These are phyloP conservation scores for Neoascochyta sp. DNA, from an alignment of 2,329 filamentous ascomycete species.

Conservation along the genomic window DNA sequence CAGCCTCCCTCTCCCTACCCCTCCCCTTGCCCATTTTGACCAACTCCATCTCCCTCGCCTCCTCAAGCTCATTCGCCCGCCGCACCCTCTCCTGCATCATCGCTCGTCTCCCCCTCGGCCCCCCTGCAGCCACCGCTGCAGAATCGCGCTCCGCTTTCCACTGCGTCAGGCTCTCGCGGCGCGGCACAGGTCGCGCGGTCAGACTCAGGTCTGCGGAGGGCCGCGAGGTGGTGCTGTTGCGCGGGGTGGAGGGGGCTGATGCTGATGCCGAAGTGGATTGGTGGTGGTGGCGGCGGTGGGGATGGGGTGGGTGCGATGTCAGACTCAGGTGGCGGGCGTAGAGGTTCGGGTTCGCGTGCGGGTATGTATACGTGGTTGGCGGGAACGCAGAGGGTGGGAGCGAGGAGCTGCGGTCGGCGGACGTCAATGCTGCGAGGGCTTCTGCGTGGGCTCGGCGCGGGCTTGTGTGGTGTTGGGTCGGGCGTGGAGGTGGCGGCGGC, in stretches of 20 bases:
- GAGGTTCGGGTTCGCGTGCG: constrained; percentile 1
- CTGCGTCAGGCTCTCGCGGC: constrained; percentile 16
- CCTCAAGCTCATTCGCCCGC: constrained; percentile 28
- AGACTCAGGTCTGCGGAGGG: neutral
- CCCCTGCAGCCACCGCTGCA: constrained; percentile 5
- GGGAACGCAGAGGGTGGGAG: no score
- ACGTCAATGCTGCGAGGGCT: constrained; percentile 7
- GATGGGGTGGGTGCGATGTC: constrained; percentile 6
- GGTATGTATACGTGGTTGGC: neutral
- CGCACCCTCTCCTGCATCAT: constrained; percentile 23
- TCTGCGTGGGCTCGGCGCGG: constrained; percentile 8
- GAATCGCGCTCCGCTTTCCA: constrained; percentile 27
- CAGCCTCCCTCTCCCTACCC: constrained; percentile 6
- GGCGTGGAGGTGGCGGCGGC: no score
- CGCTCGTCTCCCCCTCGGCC: constrained; percentile 9
- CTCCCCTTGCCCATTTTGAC: constrained; percentile 12
- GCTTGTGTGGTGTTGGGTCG: no score
- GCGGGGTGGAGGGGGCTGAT: no score
- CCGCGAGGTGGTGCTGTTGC: neutral
- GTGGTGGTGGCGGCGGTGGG: constrained; percentile 2
- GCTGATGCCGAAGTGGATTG: neutral
- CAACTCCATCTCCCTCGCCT: constrained; percentile 22
- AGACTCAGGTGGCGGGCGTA: constrained; percentile 7
- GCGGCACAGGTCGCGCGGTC: constrained; percentile 10
- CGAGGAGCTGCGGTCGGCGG: constrained; percentile 4